Evolutionary conservation across 106 monocot species (phyloP), one percentile per base, ranked within the genome.

Genomic region (Vanilla planifolia): DNA sequence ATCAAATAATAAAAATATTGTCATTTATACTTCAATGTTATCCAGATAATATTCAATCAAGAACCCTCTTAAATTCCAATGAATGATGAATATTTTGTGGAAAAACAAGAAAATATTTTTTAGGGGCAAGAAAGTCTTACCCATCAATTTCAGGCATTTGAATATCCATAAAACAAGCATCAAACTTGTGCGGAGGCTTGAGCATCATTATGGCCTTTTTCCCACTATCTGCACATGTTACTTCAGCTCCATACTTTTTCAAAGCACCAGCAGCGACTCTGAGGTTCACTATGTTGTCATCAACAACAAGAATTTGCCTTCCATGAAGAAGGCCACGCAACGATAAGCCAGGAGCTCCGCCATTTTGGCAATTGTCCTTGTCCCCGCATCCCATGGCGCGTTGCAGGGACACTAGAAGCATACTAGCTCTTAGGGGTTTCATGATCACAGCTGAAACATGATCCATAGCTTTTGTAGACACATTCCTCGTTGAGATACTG

Each of bases 141-240:
- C 84, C 89, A 60, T 89, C 89, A 66, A 89, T 84, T 63, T 81
- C 84, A 40, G 89, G 89, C 89, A 89, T 89, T 72, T 89, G 89
- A 67, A 89, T 89, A 64, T 89, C 89, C 89, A 89, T 89, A 56
- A 89, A 89, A 51, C 89, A 89, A 58, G 89, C 89, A 67, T 89
- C 84, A 64, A 89, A 89, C 13, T 70, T 51, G 44, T 89, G 84
- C 4, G 84, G 84, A 55, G 89, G 89, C 71, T 73, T 77, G 24
- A 84, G 83, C 84, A 84, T 55, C 19, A 33, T 30, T 17, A 84
- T 81, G 5, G 89, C 89, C 61, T 78, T 84, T 64, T 76, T 84
- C 33, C 89, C 89, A 67, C 78, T 78, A 9, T 84, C 84, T 3
- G 60, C 89, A 75, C 89, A 80, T 25, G 64, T 73, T 36, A 89